phyloP scores from a whole-genome alignment of 78 protist genomes.

The slime mould (Dictyostelium discoideum) region dicty_2.7 NC_007091.3:2858001-2858500 shows the following conservation, averaged over 20 bases:
- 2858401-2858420: constrained; percentile 94
- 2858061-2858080: constrained; percentile 94
- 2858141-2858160: not conserved
- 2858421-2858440: constrained; percentile 95
- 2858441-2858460: constrained; percentile 96
- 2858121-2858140: not conserved
- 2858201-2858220: constrained; percentile 93
- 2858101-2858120: not conserved
- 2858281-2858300: constrained; percentile 96
- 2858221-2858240: constrained; percentile 96
- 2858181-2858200: constrained; percentile 90
- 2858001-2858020: constrained; percentile 90
- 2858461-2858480: constrained; percentile 91
- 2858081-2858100: constrained; percentile 91
- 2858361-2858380: constrained; percentile 96
- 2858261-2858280: constrained; percentile 95
- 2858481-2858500: constrained; percentile 96
- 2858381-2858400: constrained; percentile 89
- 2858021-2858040: constrained; percentile 94
- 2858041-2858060: constrained; percentile 99
- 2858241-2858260: constrained; percentile 95
- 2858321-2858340: constrained; percentile 72
- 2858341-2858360: constrained; percentile 91
- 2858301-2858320: constrained; percentile 90
- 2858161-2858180: not conserved